Base-by-base conservation (phyloP, 2,329 filamentous ascomycete genomes). In the Truncatella angustata region DNA sequence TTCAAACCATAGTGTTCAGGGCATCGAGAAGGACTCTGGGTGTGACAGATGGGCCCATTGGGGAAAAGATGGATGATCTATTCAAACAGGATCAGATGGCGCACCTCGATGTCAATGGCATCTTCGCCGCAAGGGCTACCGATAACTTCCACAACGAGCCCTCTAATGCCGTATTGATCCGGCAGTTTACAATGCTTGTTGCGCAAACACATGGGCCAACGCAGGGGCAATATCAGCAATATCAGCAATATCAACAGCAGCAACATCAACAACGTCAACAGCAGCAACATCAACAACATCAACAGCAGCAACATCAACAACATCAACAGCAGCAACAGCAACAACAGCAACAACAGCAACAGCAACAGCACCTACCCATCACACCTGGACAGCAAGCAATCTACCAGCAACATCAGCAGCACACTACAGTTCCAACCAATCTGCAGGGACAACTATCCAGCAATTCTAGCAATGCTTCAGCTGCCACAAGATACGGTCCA, bases 1-100 rank as follows among this genome's bases (percentile, higher is more conserved):
- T 88, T 5, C 79, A 84, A 58, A 66, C 64, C 1, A 76, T 83
- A 24, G 66, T 83, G 3, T 86, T 85, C 59, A 74, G 73, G 23
- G 72, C 77, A 4, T 71, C 73, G 10, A 63, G 77, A 44, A 74
- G 80, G 35, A 70, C 78, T n/a, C 66, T 80, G 56, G 72, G 71
- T 4, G 58, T 71, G 14, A 21, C 43, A 5, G 73, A 76, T 52
- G 67, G 67, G 12, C 61, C 58, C 6, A 51, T 64, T 23, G 70
- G 68, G 12, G 39, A 54, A 2, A 54, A 59, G 35, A 66, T 75
- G 61, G 67, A 73, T 20, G 53, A 58, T 3, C 4, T 74, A 3
- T 75, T 76, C 56, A 58, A 55, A 30, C 43, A 57, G 23, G 71
- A 74, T 54, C 68, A 69, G 52, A 35, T 59, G n/a, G 61, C 55